phyloP scores from a whole-genome alignment of 495 filamentous ascomycete genomes.

The Aspergillus campestris region DNA sequence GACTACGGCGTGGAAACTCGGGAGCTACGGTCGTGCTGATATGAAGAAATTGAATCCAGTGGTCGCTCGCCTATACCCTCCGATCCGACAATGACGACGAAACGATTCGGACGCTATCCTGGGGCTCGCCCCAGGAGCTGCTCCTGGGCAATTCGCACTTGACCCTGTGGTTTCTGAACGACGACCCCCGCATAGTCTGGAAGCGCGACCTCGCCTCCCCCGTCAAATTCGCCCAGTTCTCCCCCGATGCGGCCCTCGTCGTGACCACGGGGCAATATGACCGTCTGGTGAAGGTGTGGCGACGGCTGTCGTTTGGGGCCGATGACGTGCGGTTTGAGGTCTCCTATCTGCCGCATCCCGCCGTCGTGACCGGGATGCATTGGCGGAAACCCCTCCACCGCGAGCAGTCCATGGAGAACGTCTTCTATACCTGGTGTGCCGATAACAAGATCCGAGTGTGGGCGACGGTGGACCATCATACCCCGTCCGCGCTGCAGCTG shows the following conservation, averaged over 20 bases:
- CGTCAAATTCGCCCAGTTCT: slow-evolving; percentile 70
- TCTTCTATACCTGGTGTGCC: slow-evolving; percentile 87
- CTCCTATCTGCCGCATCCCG: slow-evolving; percentile 78
- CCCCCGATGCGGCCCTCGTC: slow-evolving; percentile 75
- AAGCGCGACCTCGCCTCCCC: slow-evolving; percentile 61
- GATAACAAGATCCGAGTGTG: slow-evolving; percentile 80
- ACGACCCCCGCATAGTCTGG: slow-evolving; percentile 55
- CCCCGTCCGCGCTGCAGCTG: slow-evolving; percentile 60
- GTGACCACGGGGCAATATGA: slow-evolving; percentile 77
- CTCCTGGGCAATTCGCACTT: slow-evolving; percentile 65
- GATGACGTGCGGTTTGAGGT: slow-evolving; percentile 85
- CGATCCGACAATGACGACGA: slow-evolving; percentile 32
- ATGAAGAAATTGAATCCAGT: slow-evolving; percentile 26
- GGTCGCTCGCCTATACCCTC: slow-evolving; percentile 44
- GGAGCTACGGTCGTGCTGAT: slow-evolving; percentile 4
- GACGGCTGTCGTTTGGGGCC: slow-evolving; percentile 73
- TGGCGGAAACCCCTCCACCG: slow-evolving; percentile 72
- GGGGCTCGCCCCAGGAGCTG: slow-evolving; percentile 77
- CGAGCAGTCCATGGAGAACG: slow-evolving; percentile 75
- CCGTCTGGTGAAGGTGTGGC: slow-evolving; percentile 86
- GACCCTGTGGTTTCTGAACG: slow-evolving; percentile 56
- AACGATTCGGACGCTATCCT: slow-evolving; percentile 62
- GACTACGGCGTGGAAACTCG: too few species aligned
- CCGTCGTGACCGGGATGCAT: slow-evolving; percentile 68
- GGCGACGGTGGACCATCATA: slow-evolving; percentile 67